Evolutionary conservation across 352 stramenopile genomes (phyloP), one percentile per base, ranked within the genome.

Genomic region (Phytophthora cryptogea): DNA sequence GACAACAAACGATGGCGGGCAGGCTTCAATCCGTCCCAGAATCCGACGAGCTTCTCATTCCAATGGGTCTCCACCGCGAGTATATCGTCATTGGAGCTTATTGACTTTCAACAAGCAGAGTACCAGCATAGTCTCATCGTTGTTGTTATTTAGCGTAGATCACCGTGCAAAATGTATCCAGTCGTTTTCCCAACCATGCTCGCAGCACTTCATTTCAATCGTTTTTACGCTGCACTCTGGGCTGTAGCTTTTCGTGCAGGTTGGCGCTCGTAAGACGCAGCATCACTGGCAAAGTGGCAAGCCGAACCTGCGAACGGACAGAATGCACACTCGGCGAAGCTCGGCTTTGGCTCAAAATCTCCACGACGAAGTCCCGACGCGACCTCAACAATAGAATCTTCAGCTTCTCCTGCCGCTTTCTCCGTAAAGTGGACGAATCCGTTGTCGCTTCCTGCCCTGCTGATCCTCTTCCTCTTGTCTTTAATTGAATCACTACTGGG

Each of bases 281-380:
- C 46, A 41, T 75, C 66, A 8, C 36, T 59, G 7, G 66, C 56
- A 16, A 69, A 70, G 36, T 76, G 76, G 54, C 78, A 88, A 0
- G 68, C 84, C 30, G 80, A 92, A 3, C 58, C 70, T 31, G 78
- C 80, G 54, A 80, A 94, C 30, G 85, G 72, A 66, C 85, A 94
- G 60, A 90, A 91, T 4, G 67, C 66, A 20, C 85, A 94, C 55
- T 83, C 77, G 23, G 80, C 70, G 43, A 76, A 94, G 20, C 70
- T 75, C 2, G 85, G 85, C 27, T 50, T 80, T 0, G 80, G 70
- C 7, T 72, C 49, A 27, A 94, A 94, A 36, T 80, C 46, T 36
- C 80, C 79, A 0, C 49, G 30, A 16, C 77, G 77, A 36, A 94
- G 72, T 2, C 61, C 61, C 5, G 48, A 51, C 0, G 51, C 76